These are phyloP conservation scores for Teunomyces cretensis DNA, from an alignment of 805 yeast species.

Conservation along the genomic window DNA sequence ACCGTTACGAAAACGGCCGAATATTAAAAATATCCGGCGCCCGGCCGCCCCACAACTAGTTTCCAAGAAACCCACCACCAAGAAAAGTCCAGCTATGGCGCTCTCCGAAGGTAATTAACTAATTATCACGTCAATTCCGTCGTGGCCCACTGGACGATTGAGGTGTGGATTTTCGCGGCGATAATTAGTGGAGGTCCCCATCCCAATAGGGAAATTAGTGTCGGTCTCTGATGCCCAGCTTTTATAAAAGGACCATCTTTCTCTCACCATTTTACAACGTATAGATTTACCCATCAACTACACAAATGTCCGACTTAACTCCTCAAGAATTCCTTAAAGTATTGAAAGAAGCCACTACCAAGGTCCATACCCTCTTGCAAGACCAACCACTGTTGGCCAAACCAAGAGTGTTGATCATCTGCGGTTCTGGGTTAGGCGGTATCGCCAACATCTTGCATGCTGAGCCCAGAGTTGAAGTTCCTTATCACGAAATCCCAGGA, in stretches of 20 bases:
- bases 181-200: neutral
- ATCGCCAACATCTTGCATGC: constrained; percentile 55
- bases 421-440: constrained; percentile 95
- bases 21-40: no score
- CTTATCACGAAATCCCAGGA: constrained; percentile 74
- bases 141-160: no score
- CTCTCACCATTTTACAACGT: neutral
- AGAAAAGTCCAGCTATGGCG: no score
- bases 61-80: no score
- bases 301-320: constrained; percentile 6
- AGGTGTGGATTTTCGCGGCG: no score
- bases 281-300: neutral
- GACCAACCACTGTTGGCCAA: constrained; percentile 13
- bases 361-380: constrained; percentile 14
- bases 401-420: constrained; percentile 76
- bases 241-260: neutral
- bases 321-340: constrained; percentile 17
- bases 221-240: neutral
- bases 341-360: constrained; percentile 18
- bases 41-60: no score
- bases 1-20: constrained; percentile 2
- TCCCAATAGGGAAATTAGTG: neutral
- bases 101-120: no score
- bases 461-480: constrained; percentile 48
- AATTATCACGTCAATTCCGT: no score